These are phyloP conservation scores for Colletotrichum sp. DNA, from an alignment of 2,329 filamentous ascomycete genomes.

Conservation along the genomic window DNA sequence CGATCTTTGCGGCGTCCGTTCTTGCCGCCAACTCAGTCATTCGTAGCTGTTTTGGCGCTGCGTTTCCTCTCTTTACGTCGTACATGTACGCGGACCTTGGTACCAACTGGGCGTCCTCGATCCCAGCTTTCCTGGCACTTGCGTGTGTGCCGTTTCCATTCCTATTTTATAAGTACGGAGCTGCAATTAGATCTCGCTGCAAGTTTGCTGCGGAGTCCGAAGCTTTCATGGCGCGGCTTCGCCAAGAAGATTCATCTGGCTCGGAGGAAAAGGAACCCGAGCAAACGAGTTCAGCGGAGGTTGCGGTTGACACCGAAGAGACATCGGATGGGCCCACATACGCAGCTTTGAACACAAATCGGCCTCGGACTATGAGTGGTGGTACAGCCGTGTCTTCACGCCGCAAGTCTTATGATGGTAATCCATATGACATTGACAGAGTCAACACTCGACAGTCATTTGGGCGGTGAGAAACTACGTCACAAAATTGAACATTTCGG, in stretches of 20 bases:
- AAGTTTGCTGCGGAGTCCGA: conserved; percentile 64
- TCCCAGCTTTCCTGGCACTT: conserved; percentile 77
- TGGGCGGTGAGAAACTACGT: background rate
- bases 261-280: conserved; percentile 1
- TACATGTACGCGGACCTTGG: conserved; percentile 64
- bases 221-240: conserved; percentile 56
- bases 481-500: background rate
- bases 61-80: conserved; percentile 74
- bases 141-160: conserved; percentile 77
- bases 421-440: background rate
- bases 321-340: background rate
- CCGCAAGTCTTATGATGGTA: background rate
- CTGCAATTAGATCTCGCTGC: conserved; percentile 54
- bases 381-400: background rate
- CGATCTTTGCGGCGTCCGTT: conserved; percentile 78
- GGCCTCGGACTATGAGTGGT: background rate
- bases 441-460: background rate
- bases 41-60: conserved; percentile 73
- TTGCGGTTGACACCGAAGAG: background rate
- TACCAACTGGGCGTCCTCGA: conserved; percentile 75
- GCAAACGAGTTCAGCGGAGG: conserved; percentile 16
- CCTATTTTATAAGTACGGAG: conserved; percentile 76
- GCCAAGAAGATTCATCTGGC: conserved; percentile 18
- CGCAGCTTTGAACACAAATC: background rate
- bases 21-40: conserved; percentile 76